A percentile compares a stretch with the other conserved stretches of the same genome.
phyloP scores from a whole-genome alignment of 78 protist species.

The Speleostelium caveatum region DNA sequence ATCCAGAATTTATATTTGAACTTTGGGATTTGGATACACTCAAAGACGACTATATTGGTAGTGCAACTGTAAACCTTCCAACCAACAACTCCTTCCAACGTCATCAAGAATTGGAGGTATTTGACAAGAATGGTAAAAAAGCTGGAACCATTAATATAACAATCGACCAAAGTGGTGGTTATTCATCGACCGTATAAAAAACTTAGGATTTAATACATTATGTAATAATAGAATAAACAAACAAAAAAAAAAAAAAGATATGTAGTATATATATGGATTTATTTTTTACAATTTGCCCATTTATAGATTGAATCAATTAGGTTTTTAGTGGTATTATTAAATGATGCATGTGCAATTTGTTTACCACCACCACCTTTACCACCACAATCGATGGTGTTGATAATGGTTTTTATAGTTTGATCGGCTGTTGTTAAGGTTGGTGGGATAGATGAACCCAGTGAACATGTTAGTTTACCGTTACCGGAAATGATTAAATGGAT shows the following conservation, averaged over 20 bases:
- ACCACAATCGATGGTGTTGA: background rate
- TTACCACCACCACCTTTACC: slow-evolving; percentile 79
- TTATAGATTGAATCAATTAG: slow-evolving; percentile 1
- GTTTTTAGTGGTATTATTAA: background rate
- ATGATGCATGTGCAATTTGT: slow-evolving; percentile 55
- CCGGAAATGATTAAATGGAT: background rate
- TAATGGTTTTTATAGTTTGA: slow-evolving; percentile 9
- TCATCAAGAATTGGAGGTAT: too few species aligned
- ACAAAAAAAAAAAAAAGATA: too few species aligned
- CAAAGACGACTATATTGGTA: background rate
- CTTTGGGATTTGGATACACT: background rate
- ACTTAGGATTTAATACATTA: too few species aligned
- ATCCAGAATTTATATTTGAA: background rate
- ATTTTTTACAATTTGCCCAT: slow-evolving; percentile 21
- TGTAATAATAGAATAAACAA: too few species aligned
- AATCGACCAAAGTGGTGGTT: too few species aligned
- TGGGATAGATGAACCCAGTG: background rate
- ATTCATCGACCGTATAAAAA: too few species aligned
- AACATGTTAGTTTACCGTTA: background rate
- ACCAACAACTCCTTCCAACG: too few species aligned
- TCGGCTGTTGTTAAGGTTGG: background rate
- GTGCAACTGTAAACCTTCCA: too few species aligned
- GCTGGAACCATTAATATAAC: too few species aligned
- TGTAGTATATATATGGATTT: too few species aligned
- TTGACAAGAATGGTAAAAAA: too few species aligned